Percentiles rank a stretch among this genome's conserved stretches.
phyloP scores from a whole-genome alignment of 768 basidiomycete species.

The Rhizopogon vinicolor region DNA sequence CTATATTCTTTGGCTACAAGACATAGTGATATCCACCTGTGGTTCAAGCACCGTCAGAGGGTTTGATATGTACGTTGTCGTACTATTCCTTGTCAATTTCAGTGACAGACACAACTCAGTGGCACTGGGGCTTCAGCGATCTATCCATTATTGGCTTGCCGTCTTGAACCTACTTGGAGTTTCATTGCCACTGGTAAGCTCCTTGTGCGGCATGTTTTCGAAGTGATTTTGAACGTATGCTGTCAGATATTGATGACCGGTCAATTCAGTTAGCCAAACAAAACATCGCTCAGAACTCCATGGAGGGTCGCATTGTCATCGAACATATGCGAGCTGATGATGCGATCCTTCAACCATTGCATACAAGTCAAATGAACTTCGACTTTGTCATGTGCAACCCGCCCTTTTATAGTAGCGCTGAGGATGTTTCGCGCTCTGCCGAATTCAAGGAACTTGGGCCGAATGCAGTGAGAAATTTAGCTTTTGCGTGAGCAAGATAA shows the following conservation, averaged over 20 bases:
- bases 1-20: constrained; percentile 84
- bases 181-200: constrained; percentile 66
- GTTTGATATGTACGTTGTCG: constrained; percentile 66
- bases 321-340: constrained; percentile 30
- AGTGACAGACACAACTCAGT: constrained; percentile 30
- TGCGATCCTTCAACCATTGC: constrained; percentile 38
- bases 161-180: constrained; percentile 45
- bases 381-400: constrained; percentile 96
- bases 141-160: constrained; percentile 75
- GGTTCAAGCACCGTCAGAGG: constrained; percentile 35
- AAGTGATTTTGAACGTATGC: neutral
- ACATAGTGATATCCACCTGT: constrained; percentile 41
- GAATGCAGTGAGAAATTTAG: constrained; percentile 53
- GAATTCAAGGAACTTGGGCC: constrained; percentile 63
- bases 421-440: constrained; percentile 60
- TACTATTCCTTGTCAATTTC: neutral
- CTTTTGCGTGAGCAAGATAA: neutral
- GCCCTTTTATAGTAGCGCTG: constrained; percentile 80
- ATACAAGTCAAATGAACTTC: constrained; percentile 25
- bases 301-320: constrained; percentile 49
- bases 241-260: constrained; percentile 62
- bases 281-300: constrained; percentile 56
- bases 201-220: neutral
- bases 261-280: constrained; percentile 53
- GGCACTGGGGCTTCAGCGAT: constrained; percentile 92